Conservation (phyloP, 2,329 filamentous ascomycete species). For the Huntiella savannae region DNA sequence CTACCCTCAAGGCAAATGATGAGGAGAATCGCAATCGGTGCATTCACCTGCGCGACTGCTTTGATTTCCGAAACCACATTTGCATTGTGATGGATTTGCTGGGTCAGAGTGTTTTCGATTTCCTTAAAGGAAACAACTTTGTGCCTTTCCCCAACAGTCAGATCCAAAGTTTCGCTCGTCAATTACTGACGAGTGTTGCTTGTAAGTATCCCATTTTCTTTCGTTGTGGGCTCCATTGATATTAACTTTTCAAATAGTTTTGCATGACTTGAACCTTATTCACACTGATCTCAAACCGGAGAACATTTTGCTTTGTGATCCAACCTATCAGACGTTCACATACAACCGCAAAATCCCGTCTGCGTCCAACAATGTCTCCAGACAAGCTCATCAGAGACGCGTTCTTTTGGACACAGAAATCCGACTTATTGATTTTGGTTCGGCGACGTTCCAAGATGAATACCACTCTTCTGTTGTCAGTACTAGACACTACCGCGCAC, state of each 20-base stretch:
- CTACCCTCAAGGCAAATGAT: constrained; percentile 83
- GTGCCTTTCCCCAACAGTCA: constrained; percentile 96
- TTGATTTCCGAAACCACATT: constrained; percentile 93
- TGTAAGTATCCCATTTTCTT: constrained; percentile 39
- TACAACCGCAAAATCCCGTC: constrained; percentile 53
- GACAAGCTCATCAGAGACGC: constrained; percentile 42
- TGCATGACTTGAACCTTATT: constrained; percentile 92
- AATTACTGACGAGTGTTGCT: constrained; percentile 93
- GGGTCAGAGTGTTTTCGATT: constrained; percentile 95
- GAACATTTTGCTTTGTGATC: constrained; percentile 49
- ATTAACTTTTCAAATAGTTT: constrained; percentile 34
- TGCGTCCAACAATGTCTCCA: constrained; percentile 38
- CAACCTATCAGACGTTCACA: constrained; percentile 48
- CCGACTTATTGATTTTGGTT: constrained; percentile 51
- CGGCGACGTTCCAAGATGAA: constrained; percentile 53
- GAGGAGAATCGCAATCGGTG: constrained; percentile 83
- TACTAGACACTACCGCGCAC: constrained; percentile 49
- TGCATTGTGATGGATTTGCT: constrained; percentile 64
- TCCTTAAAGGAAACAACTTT: constrained; percentile 85
- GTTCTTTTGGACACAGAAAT: constrained; percentile 52
- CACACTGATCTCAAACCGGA: constrained; percentile 66
- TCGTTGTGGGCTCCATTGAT: neutral
- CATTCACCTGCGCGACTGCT: constrained; percentile 90
- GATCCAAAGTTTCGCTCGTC: constrained; percentile 89
- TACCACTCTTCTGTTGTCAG: constrained; percentile 55